These are phyloP conservation scores for Aspergillus calidoustus DNA, from an alignment of 2,329 filamentous ascomycete genomes.

Conservation along the genomic window DNA sequence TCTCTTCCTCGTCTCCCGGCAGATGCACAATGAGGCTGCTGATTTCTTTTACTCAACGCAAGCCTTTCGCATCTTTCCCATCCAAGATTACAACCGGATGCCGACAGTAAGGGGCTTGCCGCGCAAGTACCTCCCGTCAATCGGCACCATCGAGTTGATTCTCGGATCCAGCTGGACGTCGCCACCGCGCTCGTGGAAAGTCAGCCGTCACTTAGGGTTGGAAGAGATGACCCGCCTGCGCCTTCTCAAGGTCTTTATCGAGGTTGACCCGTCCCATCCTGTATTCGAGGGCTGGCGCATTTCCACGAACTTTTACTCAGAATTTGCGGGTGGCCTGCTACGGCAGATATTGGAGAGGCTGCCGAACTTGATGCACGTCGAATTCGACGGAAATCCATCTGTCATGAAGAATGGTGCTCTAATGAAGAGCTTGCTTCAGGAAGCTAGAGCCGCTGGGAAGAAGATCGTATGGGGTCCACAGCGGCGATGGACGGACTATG, in stretches of 20 bases:
- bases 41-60: slow-evolving; percentile 57
- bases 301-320: slow-evolving; percentile 61
- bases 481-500: slow-evolving; percentile 42
- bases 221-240: slow-evolving; percentile 52
- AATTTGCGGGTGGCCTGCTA: slow-evolving; percentile 58
- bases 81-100: slow-evolving; percentile 53
- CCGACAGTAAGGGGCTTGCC: slow-evolving; percentile 56
- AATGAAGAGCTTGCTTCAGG: slow-evolving; percentile 52
- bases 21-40: slow-evolving; percentile 56
- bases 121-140: slow-evolving; percentile 53
- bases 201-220: slow-evolving; percentile 55
- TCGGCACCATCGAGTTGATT: slow-evolving; percentile 60
- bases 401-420: slow-evolving; percentile 57
- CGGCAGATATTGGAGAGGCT: slow-evolving; percentile 55
- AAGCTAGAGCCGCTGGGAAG: slow-evolving; percentile 39
- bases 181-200: slow-evolving; percentile 60
- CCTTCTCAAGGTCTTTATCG: slow-evolving; percentile 60
- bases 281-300: slow-evolving; percentile 63
- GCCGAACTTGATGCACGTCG: slow-evolving; percentile 54
- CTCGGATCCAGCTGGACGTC: slow-evolving; percentile 64
- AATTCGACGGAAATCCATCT: slow-evolving; percentile 62
- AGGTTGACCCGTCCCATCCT: slow-evolving; percentile 59
- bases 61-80: slow-evolving; percentile 58
- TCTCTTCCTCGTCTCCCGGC: slow-evolving; percentile 47
- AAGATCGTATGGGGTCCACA: slow-evolving; percentile 47